Conservation (phyloP, 441 rosid species). For the Syzygium syzygioides region DNA sequence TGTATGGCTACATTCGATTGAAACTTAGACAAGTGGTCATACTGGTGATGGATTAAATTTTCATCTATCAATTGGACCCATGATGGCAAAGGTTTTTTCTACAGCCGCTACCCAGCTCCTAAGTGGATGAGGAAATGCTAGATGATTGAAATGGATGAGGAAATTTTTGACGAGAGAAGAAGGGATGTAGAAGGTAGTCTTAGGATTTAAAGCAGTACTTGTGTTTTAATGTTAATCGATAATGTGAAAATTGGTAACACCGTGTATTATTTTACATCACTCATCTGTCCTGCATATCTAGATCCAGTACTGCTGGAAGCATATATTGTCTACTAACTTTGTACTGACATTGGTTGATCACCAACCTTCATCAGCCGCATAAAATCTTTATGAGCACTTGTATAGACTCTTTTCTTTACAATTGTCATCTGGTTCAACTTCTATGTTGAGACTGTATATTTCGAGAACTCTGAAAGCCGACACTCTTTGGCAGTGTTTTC, state of each 20-base stretch:
- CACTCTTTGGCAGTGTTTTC: background rate
- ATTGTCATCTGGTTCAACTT: background rate
- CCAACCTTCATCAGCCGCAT: background rate
- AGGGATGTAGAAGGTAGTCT: background rate
- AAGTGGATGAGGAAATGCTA: constrained; percentile 39
- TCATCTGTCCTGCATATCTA: background rate
- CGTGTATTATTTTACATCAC: background rate
- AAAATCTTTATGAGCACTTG: background rate
- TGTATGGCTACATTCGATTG: background rate
- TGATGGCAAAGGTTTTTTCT: constrained; percentile 85
- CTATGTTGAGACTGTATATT: background rate
- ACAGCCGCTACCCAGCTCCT: constrained; percentile 83
- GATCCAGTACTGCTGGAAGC: background rate
- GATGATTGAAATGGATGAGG: background rate
- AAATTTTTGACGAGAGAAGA: background rate
- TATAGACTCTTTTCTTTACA: background rate
- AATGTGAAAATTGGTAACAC: background rate
- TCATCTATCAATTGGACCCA: constrained; percentile 75
- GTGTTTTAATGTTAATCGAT: background rate
- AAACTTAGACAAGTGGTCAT: background rate
- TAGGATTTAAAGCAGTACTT: background rate
- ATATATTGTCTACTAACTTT: background rate
- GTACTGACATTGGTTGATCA: background rate
- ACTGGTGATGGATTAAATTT: constrained; percentile 61
- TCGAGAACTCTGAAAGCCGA: background rate